phyloP scores from a whole-genome alignment of 2,329 filamentous ascomycete genomes.

The Didymella segeticola region DNA sequence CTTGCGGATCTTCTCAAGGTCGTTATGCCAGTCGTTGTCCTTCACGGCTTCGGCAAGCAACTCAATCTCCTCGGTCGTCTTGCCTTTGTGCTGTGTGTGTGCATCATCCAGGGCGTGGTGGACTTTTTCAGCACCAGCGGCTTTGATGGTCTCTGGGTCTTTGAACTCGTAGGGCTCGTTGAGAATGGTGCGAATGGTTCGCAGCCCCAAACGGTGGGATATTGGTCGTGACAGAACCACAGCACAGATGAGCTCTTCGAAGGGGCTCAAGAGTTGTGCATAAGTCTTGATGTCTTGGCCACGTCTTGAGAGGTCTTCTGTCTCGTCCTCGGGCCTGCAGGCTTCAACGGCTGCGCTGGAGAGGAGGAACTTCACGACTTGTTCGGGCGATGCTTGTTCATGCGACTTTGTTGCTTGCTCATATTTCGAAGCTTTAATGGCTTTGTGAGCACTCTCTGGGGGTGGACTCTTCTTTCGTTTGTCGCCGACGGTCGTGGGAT shows the following conservation, averaged over 20 bases:
- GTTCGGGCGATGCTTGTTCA: slow-evolving; percentile 15
- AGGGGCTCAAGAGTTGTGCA: slow-evolving; percentile 46
- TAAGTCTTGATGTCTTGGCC: slow-evolving; percentile 40
- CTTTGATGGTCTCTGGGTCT: slow-evolving; percentile 41
- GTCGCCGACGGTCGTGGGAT: not conserved
- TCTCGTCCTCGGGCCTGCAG: slow-evolving; percentile 45
- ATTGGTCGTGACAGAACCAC: slow-evolving; percentile 55
- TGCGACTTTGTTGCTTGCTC: not conserved
- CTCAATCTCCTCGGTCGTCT: slow-evolving; percentile 53
- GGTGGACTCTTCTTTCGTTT: not conserved
- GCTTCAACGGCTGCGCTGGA: slow-evolving; percentile 31
- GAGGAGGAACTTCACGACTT: slow-evolving; percentile 45
- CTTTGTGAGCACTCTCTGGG: not conserved
- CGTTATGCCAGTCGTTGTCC: slow-evolving; percentile 32
- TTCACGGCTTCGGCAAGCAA: slow-evolving; percentile 41
- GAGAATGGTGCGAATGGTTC: slow-evolving; percentile 44
- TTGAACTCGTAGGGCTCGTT: slow-evolving; percentile 53
- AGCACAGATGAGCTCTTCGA: slow-evolving; percentile 55
- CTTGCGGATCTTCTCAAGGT: slow-evolving; percentile 37
- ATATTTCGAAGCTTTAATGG: not conserved
- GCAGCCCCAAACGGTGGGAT: slow-evolving; percentile 52
- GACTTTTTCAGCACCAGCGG: slow-evolving; percentile 48
- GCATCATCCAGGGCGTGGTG: slow-evolving; percentile 52
- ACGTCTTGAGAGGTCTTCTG: slow-evolving; percentile 31
- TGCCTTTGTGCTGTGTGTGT: slow-evolving; percentile 55